phyloP scores from a whole-genome alignment of 1,284 basidiomycete genomes.

The Naganishia sp. region DNA sequence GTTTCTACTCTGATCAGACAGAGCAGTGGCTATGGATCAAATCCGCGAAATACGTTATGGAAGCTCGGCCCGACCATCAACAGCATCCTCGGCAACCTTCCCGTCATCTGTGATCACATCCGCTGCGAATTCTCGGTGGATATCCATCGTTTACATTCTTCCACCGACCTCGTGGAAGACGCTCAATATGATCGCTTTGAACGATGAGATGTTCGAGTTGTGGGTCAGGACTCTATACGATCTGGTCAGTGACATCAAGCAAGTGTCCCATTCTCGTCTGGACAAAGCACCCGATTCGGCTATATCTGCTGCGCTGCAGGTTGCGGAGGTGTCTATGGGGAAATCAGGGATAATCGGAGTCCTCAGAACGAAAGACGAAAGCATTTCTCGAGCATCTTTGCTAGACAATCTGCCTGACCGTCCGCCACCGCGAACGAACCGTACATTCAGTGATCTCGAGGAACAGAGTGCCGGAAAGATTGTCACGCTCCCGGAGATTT shows the following conservation, averaged over 20 bases:
- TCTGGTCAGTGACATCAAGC: slow-evolving; percentile 44
- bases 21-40: slow-evolving; percentile 77
- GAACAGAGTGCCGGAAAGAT: slow-evolving; percentile 59
- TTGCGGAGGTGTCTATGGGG: slow-evolving; percentile 59
- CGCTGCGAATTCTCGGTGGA: slow-evolving; percentile 55
- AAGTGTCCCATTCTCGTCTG: slow-evolving; percentile 10
- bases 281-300: not conserved
- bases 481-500: slow-evolving; percentile 71
- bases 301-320: not conserved
- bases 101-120: slow-evolving; percentile 44
- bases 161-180: slow-evolving; percentile 81
- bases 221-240: slow-evolving; percentile 57
- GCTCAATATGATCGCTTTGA: slow-evolving; percentile 80
- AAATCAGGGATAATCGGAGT: slow-evolving; percentile 28
- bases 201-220: slow-evolving; percentile 64
- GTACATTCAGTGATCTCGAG: slow-evolving; percentile 3
- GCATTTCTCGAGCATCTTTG: not conserved
- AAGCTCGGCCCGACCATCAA: slow-evolving; percentile 57
- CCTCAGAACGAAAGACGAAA: slow-evolving; percentile 13
- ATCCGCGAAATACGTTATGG: slow-evolving; percentile 89
- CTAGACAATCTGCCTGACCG: slow-evolving; percentile 2
- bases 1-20: slow-evolving; percentile 3
- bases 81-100: slow-evolving; percentile 42
- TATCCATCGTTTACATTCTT: slow-evolving; percentile 57
- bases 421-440: not conserved